A percentile compares a stretch with the other conserved stretches of the same genome.
phyloP scores from a whole-genome alignment of 371 early-diverging fungal genomes.

The Thermomucor indicae-seudaticae region DNA sequence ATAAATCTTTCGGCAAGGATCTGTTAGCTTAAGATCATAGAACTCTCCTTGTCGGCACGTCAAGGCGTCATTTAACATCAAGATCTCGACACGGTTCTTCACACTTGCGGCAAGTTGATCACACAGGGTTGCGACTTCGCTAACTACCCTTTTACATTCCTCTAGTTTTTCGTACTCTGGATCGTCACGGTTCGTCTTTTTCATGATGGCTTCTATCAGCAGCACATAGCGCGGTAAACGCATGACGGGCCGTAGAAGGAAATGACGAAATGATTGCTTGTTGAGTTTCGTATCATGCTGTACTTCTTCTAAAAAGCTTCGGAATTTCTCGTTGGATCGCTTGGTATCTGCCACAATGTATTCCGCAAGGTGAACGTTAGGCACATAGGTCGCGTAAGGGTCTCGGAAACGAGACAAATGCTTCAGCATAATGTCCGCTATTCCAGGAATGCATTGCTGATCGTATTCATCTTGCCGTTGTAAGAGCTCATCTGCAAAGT shows the following conservation, averaged over 20 bases:
- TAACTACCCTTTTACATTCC: slow-evolving; percentile 56
- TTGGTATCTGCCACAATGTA: slow-evolving; percentile 54
- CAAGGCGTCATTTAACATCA: slow-evolving; percentile 17
- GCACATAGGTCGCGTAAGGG: slow-evolving; percentile 76
- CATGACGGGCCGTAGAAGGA: slow-evolving; percentile 56
- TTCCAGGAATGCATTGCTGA: slow-evolving; percentile 54
- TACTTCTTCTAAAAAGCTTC: slow-evolving; percentile 21
- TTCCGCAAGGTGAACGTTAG: slow-evolving; percentile 72
- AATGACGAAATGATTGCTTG: slow-evolving; percentile 38
- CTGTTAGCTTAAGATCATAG: slow-evolving; percentile 63
- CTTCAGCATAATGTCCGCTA: slow-evolving; percentile 77
- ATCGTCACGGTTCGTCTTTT: slow-evolving; percentile 68
- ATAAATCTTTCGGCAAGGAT: slow-evolving; percentile 62
- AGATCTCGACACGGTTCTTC: slow-evolving; percentile 12
- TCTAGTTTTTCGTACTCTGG: slow-evolving; percentile 66
- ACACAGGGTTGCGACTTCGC: slow-evolving; percentile 11
- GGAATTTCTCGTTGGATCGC: slow-evolving; percentile 45
- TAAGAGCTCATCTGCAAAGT: slow-evolving; percentile 57
- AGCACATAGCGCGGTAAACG: slow-evolving; percentile 81
- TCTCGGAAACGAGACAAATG: slow-evolving; percentile 60
- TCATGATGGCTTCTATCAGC: slow-evolving; percentile 69
- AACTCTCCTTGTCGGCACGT: slow-evolving; percentile 32
- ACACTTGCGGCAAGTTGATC: slow-evolving; percentile 11
- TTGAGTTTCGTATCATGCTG: slow-evolving; percentile 3
- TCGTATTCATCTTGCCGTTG: slow-evolving; percentile 53